Evolutionary conservation across 2,329 filamentous ascomycete species (phyloP).

Genomic region (Exophiala mesophila): DNA sequence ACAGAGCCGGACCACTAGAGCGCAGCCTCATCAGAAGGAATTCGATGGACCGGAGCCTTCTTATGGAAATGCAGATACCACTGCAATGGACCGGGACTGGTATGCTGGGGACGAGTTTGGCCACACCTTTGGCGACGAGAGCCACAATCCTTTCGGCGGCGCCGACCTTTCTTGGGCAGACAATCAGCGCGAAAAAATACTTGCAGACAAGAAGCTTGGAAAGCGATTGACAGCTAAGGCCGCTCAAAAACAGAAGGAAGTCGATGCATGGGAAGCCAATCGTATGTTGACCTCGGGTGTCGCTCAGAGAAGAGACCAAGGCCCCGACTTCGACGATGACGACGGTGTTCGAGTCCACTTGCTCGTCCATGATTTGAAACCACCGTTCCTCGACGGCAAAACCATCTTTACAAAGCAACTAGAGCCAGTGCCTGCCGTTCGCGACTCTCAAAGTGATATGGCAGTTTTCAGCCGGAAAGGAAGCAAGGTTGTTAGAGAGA

Average conservation of each 20-base stretch:
- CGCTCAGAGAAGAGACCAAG: conserved; percentile 78
- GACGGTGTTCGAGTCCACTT: conserved; percentile 86
- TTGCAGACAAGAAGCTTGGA: conserved; percentile 74
- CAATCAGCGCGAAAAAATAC: conserved; percentile 65
- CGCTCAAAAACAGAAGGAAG: conserved; percentile 84
- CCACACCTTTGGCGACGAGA: conserved; percentile 82
- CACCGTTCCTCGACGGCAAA: conserved; percentile 89
- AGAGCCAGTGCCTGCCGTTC: conserved; percentile 87
- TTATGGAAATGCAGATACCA: conserved; percentile 63
- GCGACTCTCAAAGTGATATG: conserved; percentile 96
- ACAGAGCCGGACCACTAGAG: conserved; percentile 24
- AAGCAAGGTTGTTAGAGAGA: conserved; percentile 86
- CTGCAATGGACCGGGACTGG: conserved; percentile 84
- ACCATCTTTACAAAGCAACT: conserved; percentile 97
- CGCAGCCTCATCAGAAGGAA: conserved; percentile 46
- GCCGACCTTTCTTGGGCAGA: conserved; percentile 70
- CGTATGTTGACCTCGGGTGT: conserved; percentile 96
- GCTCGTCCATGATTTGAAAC: conserved; percentile 86
- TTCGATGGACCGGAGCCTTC: conserved; percentile 60
- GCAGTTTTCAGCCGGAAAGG: conserved; percentile 95
- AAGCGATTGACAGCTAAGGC: conserved; percentile 67
- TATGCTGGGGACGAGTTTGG: conserved; percentile 82
- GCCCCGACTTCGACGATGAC: conserved; percentile 82
- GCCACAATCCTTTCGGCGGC: conserved; percentile 85
- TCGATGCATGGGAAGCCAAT: conserved; percentile 98